phyloP scores from a whole-genome alignment of 2,329 filamentous ascomycete species.

The Sporothrix variecibatus region DNA sequence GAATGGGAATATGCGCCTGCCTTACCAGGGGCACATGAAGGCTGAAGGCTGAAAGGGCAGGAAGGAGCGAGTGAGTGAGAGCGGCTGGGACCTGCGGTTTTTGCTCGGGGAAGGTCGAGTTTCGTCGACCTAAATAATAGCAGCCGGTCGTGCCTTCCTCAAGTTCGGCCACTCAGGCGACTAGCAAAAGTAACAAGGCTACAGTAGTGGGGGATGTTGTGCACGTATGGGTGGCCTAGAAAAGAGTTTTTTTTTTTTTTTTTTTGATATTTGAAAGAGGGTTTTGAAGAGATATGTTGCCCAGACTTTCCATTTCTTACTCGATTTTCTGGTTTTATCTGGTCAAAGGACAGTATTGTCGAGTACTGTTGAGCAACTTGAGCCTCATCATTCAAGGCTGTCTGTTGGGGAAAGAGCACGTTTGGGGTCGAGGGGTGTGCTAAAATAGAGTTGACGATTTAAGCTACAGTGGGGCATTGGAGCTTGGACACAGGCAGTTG shows the following conservation, averaged over 20 bases:
- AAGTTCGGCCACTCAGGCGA: constrained; percentile 5
- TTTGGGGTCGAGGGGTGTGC: neutral
- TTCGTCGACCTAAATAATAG: neutral
- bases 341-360: neutral
- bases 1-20: constrained; percentile 3
- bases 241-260: neutral
- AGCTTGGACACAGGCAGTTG: neutral
- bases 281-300: neutral
- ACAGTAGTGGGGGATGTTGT: neutral
- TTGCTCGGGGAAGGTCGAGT: neutral
- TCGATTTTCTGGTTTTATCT: neutral
- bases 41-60: neutral
- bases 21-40: constrained; percentile 13
- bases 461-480: constrained; percentile 3
- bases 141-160: neutral
- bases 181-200: constrained; percentile 8
- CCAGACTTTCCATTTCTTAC: neutral
- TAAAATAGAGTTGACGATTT: constrained; percentile 13
- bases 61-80: neutral
- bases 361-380: neutral
- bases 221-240: no score
- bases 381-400: neutral
- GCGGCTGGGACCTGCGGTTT: neutral
- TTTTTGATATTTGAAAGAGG: neutral
- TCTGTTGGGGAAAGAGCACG: constrained; percentile 9